phyloP scores from a whole-genome alignment of 345 rosid genomes.

The Camelina neglecta region DNA sequence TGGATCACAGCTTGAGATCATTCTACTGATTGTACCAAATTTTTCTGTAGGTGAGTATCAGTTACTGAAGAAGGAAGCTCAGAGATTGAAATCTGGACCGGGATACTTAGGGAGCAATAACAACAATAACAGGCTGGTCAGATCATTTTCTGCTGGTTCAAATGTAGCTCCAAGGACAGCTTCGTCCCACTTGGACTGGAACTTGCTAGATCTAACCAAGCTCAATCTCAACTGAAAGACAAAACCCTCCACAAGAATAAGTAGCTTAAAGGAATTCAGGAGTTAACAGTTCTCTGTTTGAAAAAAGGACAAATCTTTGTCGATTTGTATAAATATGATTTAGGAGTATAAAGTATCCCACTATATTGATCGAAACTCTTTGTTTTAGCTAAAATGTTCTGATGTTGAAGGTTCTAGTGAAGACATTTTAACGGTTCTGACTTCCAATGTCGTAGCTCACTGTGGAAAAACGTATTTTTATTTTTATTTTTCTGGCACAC shows the following conservation, averaged over 20 bases:
- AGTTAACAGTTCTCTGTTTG: slow-evolving; percentile 30
- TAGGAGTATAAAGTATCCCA: slow-evolving; percentile 11
- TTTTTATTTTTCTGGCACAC: too few relatives aligned
- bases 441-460: too few relatives aligned
- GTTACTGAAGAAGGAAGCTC: slow-evolving; percentile 68
- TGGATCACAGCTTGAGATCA: slow-evolving; percentile 12
- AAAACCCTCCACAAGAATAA: slow-evolving; percentile 29
- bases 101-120: slow-evolving; percentile 45
- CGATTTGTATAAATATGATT: slow-evolving; percentile 37
- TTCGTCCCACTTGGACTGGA: slow-evolving; percentile 52
- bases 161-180: slow-evolving; percentile 40
- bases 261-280: slow-evolving; percentile 13
- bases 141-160: slow-evolving; percentile 45
- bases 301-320: slow-evolving; percentile 28
- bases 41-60: slow-evolving; percentile 55
- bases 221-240: slow-evolving; percentile 57
- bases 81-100: slow-evolving; percentile 53
- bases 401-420: slow-evolving; percentile 12
- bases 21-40: background rate
- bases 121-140: slow-evolving; percentile 45
- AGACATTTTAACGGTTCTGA: background rate
- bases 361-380: too few relatives aligned
- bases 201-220: slow-evolving; percentile 58
- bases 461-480: too few relatives aligned
- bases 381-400: slow-evolving; percentile 12